Evolutionary conservation across 768 basidiomycete genomes (phyloP).

Genomic region (Collybia mongolica): DNA sequence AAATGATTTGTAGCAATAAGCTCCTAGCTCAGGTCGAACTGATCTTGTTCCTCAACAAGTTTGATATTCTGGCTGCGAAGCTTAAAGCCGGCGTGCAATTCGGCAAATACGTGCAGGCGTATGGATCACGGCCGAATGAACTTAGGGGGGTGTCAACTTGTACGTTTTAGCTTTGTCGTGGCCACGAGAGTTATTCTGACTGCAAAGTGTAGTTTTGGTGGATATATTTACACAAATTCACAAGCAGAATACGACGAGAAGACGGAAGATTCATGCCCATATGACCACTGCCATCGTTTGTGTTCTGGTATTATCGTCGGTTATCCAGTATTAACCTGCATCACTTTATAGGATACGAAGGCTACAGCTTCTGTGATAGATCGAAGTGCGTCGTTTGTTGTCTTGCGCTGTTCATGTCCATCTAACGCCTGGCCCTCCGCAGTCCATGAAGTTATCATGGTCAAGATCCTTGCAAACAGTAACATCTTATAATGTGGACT

Average conservation of each 20-base stretch:
- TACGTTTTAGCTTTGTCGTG: constrained; percentile 22
- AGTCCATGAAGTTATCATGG: constrained; percentile 36
- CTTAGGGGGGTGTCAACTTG: constrained; percentile 52
- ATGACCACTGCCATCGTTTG: constrained; percentile 59
- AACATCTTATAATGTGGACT: constrained; percentile 27
- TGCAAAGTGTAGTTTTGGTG: constrained; percentile 40
- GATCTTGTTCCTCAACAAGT: constrained; percentile 63
- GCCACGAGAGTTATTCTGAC: constrained; percentile 2
- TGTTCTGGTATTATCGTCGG: constrained; percentile 5
- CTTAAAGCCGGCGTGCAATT: constrained; percentile 51
- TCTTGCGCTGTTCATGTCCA: neutral
- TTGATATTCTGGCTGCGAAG: constrained; percentile 57
- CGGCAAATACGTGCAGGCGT: constrained; percentile 54
- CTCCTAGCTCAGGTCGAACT: constrained; percentile 52
- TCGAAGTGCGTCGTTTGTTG: constrained; percentile 36
- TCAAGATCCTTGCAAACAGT: constrained; percentile 30
- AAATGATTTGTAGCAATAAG: constrained; percentile 56
- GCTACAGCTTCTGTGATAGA: constrained; percentile 47
- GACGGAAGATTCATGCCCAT: constrained; percentile 51
- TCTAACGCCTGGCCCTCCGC: neutral
- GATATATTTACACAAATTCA: constrained; percentile 51
- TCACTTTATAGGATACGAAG: constrained; percentile 39
- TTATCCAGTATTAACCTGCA: constrained; percentile 7
- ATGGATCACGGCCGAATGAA: constrained; percentile 50
- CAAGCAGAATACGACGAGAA: constrained; percentile 44